These are phyloP conservation scores for Pseudocercospora fijiensis DNA, from an alignment of 2,329 filamentous ascomycete genomes.

Conservation along the genomic window DNA sequence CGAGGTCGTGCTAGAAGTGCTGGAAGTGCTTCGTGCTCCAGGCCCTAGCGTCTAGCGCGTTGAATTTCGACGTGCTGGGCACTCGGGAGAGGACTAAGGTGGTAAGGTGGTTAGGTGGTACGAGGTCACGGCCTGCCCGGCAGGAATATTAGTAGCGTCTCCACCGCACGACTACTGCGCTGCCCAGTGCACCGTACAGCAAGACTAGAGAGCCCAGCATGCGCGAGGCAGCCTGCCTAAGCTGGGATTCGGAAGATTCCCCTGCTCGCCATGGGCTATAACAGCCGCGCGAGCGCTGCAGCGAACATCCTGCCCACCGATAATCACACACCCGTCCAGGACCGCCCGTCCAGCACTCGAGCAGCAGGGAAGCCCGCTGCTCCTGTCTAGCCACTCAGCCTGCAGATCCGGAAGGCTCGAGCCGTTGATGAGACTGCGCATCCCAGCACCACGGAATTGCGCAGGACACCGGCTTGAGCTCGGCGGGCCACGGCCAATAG, in stretches of 20 bases:
- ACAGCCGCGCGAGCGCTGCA: slow-evolving; percentile 2
- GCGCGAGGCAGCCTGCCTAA: slow-evolving; percentile 16
- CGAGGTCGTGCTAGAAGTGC: too few species aligned
- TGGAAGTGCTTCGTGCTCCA: background rate
- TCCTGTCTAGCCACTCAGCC: slow-evolving; percentile 17
- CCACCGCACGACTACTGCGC: slow-evolving; percentile 9
- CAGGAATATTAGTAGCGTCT: slow-evolving; percentile 7
- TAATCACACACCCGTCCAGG: slow-evolving; percentile 14
- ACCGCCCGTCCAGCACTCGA: background rate
- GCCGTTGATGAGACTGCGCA: slow-evolving; percentile 21
- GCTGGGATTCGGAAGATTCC: slow-evolving; percentile 26
- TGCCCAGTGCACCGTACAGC: slow-evolving; percentile 8
- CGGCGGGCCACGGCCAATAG: slow-evolving; percentile 24
- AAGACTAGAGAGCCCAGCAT: slow-evolving; percentile 9
- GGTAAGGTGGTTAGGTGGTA: slow-evolving; percentile 27
- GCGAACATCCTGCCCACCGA: background rate
- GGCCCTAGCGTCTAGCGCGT: background rate
- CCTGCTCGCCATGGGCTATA: background rate
- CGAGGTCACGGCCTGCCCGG: slow-evolving; percentile 16
- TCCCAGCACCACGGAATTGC: slow-evolving; percentile 25
- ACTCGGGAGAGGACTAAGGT: slow-evolving; percentile 20
- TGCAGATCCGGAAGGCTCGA: slow-evolving; percentile 29
- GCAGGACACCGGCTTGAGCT: slow-evolving; percentile 25
- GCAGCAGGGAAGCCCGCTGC: background rate
- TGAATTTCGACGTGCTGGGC: background rate